A percentile compares a stretch with the other conserved stretches of the same genome.
Evolutionary conservation across 1,139 yeast species (phyloP).

Genomic region (Zygosaccharomyces sapae): DNA sequence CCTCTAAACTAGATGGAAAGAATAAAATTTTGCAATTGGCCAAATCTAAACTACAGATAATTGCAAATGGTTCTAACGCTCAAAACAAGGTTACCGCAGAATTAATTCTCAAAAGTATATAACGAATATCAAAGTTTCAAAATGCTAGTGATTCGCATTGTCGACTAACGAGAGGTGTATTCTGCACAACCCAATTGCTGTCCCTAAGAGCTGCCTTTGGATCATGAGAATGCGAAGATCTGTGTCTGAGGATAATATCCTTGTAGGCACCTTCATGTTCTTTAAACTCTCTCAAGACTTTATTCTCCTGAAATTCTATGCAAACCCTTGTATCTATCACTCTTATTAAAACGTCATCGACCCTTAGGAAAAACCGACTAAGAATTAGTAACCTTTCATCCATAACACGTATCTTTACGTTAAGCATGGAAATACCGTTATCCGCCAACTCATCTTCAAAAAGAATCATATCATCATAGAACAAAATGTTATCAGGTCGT

Average conservation of each 20-base stretch:
- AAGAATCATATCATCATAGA: constrained; percentile 81
- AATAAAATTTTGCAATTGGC: constrained; percentile 37
- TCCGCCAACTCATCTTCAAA: constrained; percentile 96
- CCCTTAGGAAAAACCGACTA: constrained; percentile 75
- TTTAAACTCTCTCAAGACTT: constrained; percentile 72
- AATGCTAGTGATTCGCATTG: constrained; percentile 33
- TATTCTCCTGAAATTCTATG: constrained; percentile 66
- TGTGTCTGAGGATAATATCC: constrained; percentile 43
- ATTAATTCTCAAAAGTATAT: constrained; percentile 17
- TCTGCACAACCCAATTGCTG: constrained; percentile 71
- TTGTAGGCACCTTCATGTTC: constrained; percentile 66
- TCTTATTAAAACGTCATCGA: constrained; percentile 82
- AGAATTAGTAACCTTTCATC: constrained; percentile 68
- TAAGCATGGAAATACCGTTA: constrained; percentile 79
- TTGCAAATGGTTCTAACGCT: constrained; percentile 33
- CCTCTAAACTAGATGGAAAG: constrained; percentile 33
- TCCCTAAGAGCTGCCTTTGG: constrained; percentile 77
- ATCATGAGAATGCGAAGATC: constrained; percentile 47
- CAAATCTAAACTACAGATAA: constrained; percentile 35
- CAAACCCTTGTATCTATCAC: constrained; percentile 80
- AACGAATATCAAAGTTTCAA: constrained; percentile 4
- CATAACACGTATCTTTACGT: constrained; percentile 86
- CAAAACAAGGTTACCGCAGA: constrained; percentile 37
- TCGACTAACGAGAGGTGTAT: constrained; percentile 45
- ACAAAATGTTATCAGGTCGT: constrained; percentile 78